Evolutionary conservation across 306 rosid genomes (phyloP).

Genomic region (Casuarina equisetifolia): DNA sequence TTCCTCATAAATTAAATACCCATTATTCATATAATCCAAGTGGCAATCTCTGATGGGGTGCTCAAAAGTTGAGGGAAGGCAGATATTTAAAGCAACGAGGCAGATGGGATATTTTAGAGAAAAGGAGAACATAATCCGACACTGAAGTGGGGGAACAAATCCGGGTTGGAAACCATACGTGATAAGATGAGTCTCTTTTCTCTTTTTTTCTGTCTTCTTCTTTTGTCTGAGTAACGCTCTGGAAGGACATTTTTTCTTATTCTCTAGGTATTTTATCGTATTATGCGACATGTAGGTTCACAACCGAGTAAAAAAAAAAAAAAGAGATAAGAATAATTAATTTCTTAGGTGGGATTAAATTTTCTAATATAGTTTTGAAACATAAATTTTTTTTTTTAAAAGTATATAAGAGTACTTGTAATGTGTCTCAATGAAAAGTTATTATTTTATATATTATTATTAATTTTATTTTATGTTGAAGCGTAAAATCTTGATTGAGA

Average conservation of each 20-base stretch:
- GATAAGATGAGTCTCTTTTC: not conserved
- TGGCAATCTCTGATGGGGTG: not conserved
- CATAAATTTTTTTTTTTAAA: too few relatives aligned
- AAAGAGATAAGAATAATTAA: too few relatives aligned
- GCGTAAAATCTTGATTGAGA: too few relatives aligned
- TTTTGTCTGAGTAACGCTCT: slow-evolving; percentile 34
- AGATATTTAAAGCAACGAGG: not conserved
- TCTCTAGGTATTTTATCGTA: slow-evolving; percentile 36
- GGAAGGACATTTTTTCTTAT: slow-evolving; percentile 30
- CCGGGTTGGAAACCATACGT: slow-evolving; percentile 30
- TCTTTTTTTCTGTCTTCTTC: slow-evolving; percentile 26
- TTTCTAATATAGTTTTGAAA: too few relatives aligned
- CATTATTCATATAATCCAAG: not conserved
- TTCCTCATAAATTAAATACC: too few relatives aligned
- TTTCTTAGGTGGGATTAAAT: too few relatives aligned
- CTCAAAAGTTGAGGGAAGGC: not conserved
- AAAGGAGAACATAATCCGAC: slow-evolving; percentile 34
- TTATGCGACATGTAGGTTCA: slow-evolving; percentile 41
- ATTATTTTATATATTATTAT: too few relatives aligned
- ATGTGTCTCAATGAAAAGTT: too few relatives aligned
- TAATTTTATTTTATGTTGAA: too few relatives aligned
- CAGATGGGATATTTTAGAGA: not conserved
- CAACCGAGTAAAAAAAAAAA: too few relatives aligned
- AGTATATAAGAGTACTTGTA: too few relatives aligned
- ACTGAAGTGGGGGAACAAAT: slow-evolving; percentile 34